Conservation (phyloP, 768 basidiomycete genomes). For the Coprinopsis strossmayeri region DNA sequence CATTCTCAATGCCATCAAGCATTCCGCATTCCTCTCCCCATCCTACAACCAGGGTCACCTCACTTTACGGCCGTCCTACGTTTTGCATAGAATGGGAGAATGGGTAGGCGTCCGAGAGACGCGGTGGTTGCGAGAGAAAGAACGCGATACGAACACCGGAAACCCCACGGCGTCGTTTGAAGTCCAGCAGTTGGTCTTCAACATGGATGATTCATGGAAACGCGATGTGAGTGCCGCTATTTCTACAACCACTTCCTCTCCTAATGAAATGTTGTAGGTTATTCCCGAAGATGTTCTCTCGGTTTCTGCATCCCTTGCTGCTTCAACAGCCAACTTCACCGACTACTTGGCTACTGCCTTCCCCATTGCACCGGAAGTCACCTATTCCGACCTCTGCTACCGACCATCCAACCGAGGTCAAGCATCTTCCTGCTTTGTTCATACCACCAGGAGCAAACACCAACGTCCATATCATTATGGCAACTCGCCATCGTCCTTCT, state of each 20-base stretch:
- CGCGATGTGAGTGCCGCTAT: conserved; percentile 17
- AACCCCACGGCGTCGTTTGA: conserved; percentile 40
- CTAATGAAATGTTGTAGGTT: background rate
- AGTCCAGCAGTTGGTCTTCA: conserved; percentile 69
- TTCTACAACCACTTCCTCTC: background rate
- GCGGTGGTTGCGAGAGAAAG: conserved; percentile 33
- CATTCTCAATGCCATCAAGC: conserved; percentile 83
- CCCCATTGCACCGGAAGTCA: conserved; percentile 33
- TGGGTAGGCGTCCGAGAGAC: conserved; percentile 59
- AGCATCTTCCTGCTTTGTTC: conserved; percentile 34
- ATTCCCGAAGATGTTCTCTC: background rate
- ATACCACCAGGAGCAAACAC: conserved; percentile 20
- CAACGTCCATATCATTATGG: background rate
- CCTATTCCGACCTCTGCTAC: conserved; percentile 51
- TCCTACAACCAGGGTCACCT: conserved; percentile 26
- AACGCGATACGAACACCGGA: conserved; percentile 20
- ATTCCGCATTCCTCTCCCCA: conserved; percentile 73
- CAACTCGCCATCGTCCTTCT: background rate
- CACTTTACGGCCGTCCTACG: conserved; percentile 49
- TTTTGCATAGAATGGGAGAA: conserved; percentile 43
- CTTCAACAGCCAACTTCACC: conserved; percentile 42
- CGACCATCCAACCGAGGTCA: conserved; percentile 17
- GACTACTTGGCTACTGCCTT: conserved; percentile 37
- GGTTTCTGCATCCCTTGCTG: conserved; percentile 20
- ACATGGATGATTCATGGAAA: conserved; percentile 30